Conservation (phyloP, 2,329 filamentous ascomycete genomes). For the Daldinia sp. region DNA sequence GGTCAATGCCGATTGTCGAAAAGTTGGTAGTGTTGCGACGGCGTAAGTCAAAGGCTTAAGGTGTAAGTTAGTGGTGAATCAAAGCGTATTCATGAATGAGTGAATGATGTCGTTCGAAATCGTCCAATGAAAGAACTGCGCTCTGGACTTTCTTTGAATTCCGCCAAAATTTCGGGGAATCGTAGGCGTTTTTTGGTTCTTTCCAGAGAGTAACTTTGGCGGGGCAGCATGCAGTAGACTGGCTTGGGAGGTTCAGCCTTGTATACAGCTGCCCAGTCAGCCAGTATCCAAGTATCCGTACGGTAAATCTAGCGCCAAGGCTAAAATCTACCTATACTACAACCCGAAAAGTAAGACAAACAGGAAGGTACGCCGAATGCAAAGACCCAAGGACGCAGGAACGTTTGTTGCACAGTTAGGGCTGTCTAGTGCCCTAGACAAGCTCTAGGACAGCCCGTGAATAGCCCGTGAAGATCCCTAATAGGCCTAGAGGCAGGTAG, state of each 20-base stretch:
- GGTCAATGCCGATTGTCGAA: not conserved
- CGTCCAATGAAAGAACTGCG: conserved; percentile 35
- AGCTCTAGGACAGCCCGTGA: not conserved
- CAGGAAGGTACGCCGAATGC: conserved; percentile 1
- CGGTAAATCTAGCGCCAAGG: not conserved
- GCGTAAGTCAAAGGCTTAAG: conserved; percentile 24
- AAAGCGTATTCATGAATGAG: conserved; percentile 12
- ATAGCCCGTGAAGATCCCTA: conserved; percentile 5
- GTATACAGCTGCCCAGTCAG: conserved; percentile 12
- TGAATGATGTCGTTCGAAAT: conserved; percentile 42
- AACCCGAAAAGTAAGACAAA: conserved; percentile 17
- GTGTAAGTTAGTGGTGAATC: conserved; percentile 16
- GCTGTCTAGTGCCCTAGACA: conserved; percentile 24
- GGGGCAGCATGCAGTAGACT: conserved; percentile 21
- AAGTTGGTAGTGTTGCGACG: conserved; percentile 10
- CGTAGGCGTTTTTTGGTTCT: conserved; percentile 17
- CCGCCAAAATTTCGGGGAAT: conserved; percentile 44
- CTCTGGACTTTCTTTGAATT: conserved; percentile 24
- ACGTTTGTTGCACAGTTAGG: conserved; percentile 32
- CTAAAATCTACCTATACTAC: not conserved
- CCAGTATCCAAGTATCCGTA: conserved; percentile 6
- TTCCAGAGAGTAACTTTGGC: conserved; percentile 16
- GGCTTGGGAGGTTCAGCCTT: conserved; percentile 31
- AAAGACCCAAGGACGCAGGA: conserved; percentile 13
- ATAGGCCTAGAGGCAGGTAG: conserved; percentile 2